Conservation (phyloP, 2,329 filamentous ascomycete species). For the Diaporthe sp. region DNA sequence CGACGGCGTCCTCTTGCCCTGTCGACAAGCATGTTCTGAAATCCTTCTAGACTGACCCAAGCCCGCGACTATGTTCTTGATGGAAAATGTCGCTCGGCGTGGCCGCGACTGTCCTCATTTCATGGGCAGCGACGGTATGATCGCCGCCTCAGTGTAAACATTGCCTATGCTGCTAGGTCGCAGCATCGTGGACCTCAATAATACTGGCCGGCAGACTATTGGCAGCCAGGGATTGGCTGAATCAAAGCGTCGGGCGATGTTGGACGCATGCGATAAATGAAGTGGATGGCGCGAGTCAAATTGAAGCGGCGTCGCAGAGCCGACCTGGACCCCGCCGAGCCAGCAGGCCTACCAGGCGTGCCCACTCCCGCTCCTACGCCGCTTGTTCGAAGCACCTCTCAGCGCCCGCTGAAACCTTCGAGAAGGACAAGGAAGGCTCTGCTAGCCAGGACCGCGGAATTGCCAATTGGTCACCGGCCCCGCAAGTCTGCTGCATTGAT, state of each 20-base stretch:
- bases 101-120: slow-evolving; percentile 33
- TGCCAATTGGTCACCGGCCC: slow-evolving; percentile 39
- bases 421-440: slow-evolving; percentile 38
- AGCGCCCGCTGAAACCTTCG: slow-evolving; percentile 40
- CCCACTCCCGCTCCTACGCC: slow-evolving; percentile 30
- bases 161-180: slow-evolving; percentile 31
- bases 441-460: slow-evolving; percentile 38
- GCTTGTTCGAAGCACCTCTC: slow-evolving; percentile 35
- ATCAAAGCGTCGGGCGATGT: slow-evolving; percentile 35
- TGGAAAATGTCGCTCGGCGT: slow-evolving; percentile 31
- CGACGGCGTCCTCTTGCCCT: not conserved
- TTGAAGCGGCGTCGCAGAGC: slow-evolving; percentile 37
- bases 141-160: slow-evolving; percentile 33
- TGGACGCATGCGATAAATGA: slow-evolving; percentile 37
- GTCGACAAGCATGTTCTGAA: slow-evolving; percentile 10
- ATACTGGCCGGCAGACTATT: slow-evolving; percentile 30
- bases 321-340: slow-evolving; percentile 34
- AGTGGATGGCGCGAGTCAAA: slow-evolving; percentile 35
- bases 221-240: slow-evolving; percentile 37
- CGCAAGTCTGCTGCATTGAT: slow-evolving; percentile 20
- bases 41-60: slow-evolving; percentile 10
- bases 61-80: not conserved
- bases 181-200: slow-evolving; percentile 36
- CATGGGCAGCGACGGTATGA: slow-evolving; percentile 29
- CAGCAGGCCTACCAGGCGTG: slow-evolving; percentile 30